phyloP scores from a whole-genome alignment of 108 stramenopile genomes.

The Cylindrotheca closterium region DNA sequence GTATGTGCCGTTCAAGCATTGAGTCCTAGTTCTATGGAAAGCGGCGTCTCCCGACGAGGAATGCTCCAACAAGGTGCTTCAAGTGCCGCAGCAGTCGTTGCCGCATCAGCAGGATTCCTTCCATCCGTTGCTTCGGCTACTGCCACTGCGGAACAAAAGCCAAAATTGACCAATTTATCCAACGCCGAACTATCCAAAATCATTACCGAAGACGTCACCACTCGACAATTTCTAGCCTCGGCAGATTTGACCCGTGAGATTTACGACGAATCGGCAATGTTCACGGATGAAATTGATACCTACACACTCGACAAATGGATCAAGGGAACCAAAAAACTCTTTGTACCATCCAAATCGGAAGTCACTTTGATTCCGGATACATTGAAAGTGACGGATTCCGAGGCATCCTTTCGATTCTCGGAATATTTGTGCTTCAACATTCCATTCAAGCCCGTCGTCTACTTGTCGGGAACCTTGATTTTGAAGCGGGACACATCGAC shows the following conservation, averaged over 20 bases:
- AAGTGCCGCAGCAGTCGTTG: background rate
- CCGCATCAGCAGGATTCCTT: background rate
- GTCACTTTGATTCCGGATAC: conserved; percentile 61
- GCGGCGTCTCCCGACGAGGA: too few relatives aligned
- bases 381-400: conserved; percentile 36
- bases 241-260: conserved; percentile 76
- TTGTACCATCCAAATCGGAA: conserved; percentile 62
- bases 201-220: conserved; percentile 59
- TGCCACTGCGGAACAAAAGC: background rate
- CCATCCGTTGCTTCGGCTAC: background rate
- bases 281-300: conserved; percentile 89
- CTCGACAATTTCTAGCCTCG: conserved; percentile 69
- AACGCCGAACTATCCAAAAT: conserved; percentile 56
- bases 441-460: conserved; percentile 69
- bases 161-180: background rate
- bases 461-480: conserved; percentile 68
- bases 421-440: conserved; percentile 84
- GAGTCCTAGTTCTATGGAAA: too few relatives aligned
- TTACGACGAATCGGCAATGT: conserved; percentile 78
- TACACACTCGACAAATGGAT: conserved; percentile 85
- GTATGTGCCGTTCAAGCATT: too few relatives aligned
- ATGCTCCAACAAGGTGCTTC: too few relatives aligned
- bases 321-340: conserved; percentile 73
- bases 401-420: conserved; percentile 67
- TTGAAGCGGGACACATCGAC: conserved; percentile 60